A percentile compares a stretch with the other conserved stretches of the same genome.
These are phyloP conservation scores for Xylaria sp. DNA, from an alignment of 2,329 filamentous ascomycete species.

Conservation along the genomic window DNA sequence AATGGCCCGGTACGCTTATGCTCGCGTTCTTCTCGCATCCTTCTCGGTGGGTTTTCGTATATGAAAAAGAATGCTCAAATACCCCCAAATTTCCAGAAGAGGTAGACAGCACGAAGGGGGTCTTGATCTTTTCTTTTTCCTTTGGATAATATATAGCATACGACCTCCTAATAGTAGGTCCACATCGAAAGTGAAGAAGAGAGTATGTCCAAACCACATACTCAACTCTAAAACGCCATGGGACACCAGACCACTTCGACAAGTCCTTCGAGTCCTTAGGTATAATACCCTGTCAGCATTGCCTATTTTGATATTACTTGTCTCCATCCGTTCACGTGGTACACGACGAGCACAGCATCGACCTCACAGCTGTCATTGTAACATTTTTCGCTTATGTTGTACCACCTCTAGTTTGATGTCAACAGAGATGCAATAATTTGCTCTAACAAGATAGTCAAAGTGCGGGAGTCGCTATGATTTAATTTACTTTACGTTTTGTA, in stretches of 20 bases:
- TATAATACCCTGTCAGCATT: background rate
- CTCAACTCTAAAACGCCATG: no score
- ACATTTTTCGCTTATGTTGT: background rate
- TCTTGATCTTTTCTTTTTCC: background rate
- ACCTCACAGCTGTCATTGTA: background rate
- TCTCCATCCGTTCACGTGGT: background rate
- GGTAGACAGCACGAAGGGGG: background rate
- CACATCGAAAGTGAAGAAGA: background rate
- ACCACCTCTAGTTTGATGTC: no score
- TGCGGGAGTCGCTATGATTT: no score
- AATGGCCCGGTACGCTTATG: constrained; percentile 23
- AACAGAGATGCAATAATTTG: no score
- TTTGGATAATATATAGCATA: background rate
- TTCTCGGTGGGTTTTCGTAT: background rate
- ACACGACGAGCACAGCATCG: background rate
- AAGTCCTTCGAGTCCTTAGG: no score
- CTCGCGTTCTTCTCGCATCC: background rate
- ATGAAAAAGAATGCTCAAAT: background rate
- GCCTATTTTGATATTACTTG: background rate
- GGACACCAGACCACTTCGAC: no score
- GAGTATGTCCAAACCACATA: background rate
- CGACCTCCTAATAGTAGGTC: background rate
- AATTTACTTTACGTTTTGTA: no score
- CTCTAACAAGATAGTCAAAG: no score
- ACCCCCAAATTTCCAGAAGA: constrained; percentile 17